phyloP scores from a whole-genome alignment of 345 rosid genomes.

The Brassica juncea region DNA sequence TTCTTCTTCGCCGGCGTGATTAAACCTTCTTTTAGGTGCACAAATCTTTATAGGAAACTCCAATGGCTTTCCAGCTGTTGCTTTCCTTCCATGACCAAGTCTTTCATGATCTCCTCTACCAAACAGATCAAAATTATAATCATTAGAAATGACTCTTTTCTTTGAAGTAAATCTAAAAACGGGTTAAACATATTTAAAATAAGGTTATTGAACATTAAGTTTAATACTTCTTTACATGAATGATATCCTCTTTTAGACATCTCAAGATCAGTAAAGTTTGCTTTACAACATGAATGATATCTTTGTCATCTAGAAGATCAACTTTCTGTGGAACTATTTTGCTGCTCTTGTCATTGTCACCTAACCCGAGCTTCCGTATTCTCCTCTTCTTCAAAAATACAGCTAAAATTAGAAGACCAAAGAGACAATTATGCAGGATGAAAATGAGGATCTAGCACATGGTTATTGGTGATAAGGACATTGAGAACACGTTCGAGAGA shows the following conservation, averaged over 20 bases:
- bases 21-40: slow-evolving; percentile 46
- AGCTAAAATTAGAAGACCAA: slow-evolving; percentile 48
- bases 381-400: slow-evolving; percentile 98
- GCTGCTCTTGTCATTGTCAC: slow-evolving; percentile 96
- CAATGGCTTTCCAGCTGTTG: slow-evolving; percentile 85
- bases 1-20: slow-evolving; percentile 34
- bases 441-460: slow-evolving; percentile 5
- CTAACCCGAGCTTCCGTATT: slow-evolving; percentile 96
- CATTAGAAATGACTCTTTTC: background rate
- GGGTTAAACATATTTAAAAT: slow-evolving; percentile 49
- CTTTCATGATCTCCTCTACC: slow-evolving; percentile 98
- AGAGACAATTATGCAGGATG: background rate
- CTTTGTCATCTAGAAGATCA: slow-evolving; percentile 74
- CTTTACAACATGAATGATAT: slow-evolving; percentile 64
- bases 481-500: slow-evolving; percentile 67
- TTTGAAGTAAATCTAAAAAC: background rate
- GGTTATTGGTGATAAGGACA: background rate
- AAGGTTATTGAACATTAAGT: slow-evolving; percentile 16
- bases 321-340: slow-evolving; percentile 95
- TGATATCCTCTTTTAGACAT: slow-evolving; percentile 34
- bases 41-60: slow-evolving; percentile 72
- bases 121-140: slow-evolving; percentile 49
- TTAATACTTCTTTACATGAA: slow-evolving; percentile 46
- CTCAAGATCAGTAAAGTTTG: slow-evolving; percentile 3
- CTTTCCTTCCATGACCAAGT: slow-evolving; percentile 80